Evolutionary conservation across 108 stramenopile genomes (phyloP), one percentile per base, ranked within the genome.

Genomic region (Seminavis robusta): DNA sequence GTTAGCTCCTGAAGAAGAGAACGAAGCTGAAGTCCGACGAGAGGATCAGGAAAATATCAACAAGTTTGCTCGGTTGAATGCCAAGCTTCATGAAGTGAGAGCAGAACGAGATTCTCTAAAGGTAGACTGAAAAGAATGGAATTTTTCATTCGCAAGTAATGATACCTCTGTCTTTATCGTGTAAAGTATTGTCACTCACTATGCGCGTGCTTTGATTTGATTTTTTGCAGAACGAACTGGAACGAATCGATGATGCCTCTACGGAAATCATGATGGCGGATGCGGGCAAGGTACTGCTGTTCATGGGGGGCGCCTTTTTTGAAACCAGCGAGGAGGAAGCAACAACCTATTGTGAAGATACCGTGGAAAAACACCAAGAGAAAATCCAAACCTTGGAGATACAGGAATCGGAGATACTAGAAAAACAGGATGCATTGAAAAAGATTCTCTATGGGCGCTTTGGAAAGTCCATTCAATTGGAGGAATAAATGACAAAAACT

Each of bases 1-100:
- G n/a, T n/a, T n/a, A n/a, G n/a, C n/a, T n/a, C 78, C 80, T 44
- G 80, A 90, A 56, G 84, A 94, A 55, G 92, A 94, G 49, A 79
- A 60, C 33, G 88, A 86, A 42, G 69, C 69, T 7, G 90, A 94
- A 71, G 92, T 96, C 29, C 79, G 89, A 25, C 56, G 86, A 45
- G 80, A 88, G 59, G 95, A 96, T 69, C 95, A 96, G 63, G 76
- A 87, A 57, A 77, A 84, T 47, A 96, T 96, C 59, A 96, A 96
- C 55, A 82, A 86, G 44, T 96, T 96, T 67, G 95, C 90, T 56
- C 71, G 86, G 24, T 64, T 96, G 57, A 96, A 96, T 74, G 88
- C 90, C 13, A 64, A 91, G 36, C 69, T 91, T 34, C 73, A 89
- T 61, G 89, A 92, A 65, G 59, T 84, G 3, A 53, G 81, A 49